These are phyloP conservation scores for Vitellaria paradoxa DNA, from an alignment of 179 eudicot genomes.

Conservation along the genomic window DNA sequence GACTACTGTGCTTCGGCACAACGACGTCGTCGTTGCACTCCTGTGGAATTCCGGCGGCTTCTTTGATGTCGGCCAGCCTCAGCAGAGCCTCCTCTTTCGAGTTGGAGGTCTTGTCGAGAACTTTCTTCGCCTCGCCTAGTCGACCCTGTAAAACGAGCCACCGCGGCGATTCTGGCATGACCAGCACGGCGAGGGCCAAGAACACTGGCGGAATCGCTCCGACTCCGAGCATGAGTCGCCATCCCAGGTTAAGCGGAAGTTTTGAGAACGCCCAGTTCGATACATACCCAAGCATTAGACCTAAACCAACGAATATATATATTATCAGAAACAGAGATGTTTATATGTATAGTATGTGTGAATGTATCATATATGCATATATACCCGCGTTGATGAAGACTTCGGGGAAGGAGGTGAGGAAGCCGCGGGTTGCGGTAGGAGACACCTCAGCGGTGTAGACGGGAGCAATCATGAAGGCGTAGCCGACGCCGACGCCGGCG, in stretches of 20 bases:
- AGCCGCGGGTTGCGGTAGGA: constrained; percentile 49
- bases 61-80: constrained; percentile 55
- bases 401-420: constrained; percentile 56
- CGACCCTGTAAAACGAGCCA: constrained; percentile 82
- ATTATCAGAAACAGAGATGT: no score
- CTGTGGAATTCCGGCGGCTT: constrained; percentile 43
- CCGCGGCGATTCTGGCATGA: constrained; percentile 84
- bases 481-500: constrained; percentile 50
- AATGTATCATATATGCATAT: neutral
- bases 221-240: constrained; percentile 6
- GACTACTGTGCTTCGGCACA: constrained; percentile 17
- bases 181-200: constrained; percentile 51
- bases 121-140: constrained; percentile 53
- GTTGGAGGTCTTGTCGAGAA: constrained; percentile 56
- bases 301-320: no score
- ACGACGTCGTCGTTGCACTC: constrained; percentile 27
- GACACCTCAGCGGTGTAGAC: constrained; percentile 56
- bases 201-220: constrained; percentile 12
- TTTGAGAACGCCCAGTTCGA: neutral
- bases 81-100: constrained; percentile 52
- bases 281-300: no score
- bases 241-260: neutral
- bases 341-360: no score
- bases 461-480: constrained; percentile 48
- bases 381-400: constrained; percentile 52